A percentile compares a stretch with the other conserved stretches of the same genome.
These are phyloP conservation scores for Ogataea ganodermae DNA, from an alignment of 805 yeast species.

Conservation along the genomic window DNA sequence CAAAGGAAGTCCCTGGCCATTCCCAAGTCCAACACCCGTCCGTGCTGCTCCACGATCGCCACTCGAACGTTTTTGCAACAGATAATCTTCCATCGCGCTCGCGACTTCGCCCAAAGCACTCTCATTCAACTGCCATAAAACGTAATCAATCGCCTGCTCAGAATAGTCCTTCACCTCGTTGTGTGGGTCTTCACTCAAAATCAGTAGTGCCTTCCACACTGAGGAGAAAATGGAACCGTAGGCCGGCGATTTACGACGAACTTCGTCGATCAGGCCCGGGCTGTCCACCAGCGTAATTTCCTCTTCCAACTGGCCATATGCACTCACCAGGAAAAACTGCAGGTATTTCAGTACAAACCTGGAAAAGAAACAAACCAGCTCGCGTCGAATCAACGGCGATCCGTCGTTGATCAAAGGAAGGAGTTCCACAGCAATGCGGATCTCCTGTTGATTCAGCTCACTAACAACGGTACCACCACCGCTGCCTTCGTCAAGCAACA, in stretches of 20 bases:
- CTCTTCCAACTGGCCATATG: conserved; percentile 80
- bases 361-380: conserved; percentile 75
- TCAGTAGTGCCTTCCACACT: conserved; percentile 81
- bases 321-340: conserved; percentile 80
- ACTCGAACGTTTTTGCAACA: conserved; percentile 48
- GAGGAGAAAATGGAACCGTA: conserved; percentile 86
- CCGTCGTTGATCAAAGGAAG: conserved; percentile 79
- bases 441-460: conserved; percentile 66
- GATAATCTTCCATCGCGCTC: conserved; percentile 62
- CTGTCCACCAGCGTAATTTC: conserved; percentile 69
- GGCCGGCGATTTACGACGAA: conserved; percentile 70
- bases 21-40: neutral
- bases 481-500: conserved; percentile 44
- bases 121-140: conserved; percentile 62
- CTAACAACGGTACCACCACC: conserved; percentile 15
- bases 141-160: conserved; percentile 71
- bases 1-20: neutral
- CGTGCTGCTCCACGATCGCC: neutral
- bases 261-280: conserved; percentile 61
- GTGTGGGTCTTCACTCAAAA: conserved; percentile 86
- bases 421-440: conserved; percentile 67
- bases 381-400: conserved; percentile 84
- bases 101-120: conserved; percentile 68
- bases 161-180: conserved; percentile 75
- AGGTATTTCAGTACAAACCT: conserved; percentile 68